These are phyloP conservation scores for Monosporascus cannonballus DNA, from an alignment of 2,329 filamentous ascomycete species.

Conservation along the genomic window DNA sequence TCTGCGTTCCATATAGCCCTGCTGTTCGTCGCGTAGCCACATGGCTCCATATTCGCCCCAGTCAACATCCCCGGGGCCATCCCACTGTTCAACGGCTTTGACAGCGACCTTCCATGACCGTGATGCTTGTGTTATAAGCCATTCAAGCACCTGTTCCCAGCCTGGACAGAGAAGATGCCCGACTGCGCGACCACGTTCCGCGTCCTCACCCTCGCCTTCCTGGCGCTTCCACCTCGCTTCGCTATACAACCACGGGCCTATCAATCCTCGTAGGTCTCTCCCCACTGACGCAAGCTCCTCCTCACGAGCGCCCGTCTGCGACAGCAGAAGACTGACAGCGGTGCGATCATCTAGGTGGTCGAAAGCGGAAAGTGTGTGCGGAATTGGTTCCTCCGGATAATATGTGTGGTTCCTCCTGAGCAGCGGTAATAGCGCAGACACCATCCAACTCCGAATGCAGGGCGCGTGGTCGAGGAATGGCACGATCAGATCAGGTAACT, in stretches of 20 bases:
- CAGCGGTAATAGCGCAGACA: slow-evolving; percentile 63
- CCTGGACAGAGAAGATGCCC: slow-evolving; percentile 42
- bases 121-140: slow-evolving; percentile 56
- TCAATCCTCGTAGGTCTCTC: slow-evolving; percentile 60
- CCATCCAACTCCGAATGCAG: slow-evolving; percentile 60
- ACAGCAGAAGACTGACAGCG: slow-evolving; percentile 57
- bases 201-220: slow-evolving; percentile 14
- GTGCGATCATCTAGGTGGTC: slow-evolving; percentile 51
- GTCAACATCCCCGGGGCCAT: slow-evolving; percentile 65
- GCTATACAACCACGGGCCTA: slow-evolving; percentile 70
- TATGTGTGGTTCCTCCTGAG: slow-evolving; percentile 65
- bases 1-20: slow-evolving; percentile 52
- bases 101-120: slow-evolving; percentile 58
- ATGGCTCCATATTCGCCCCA: slow-evolving; percentile 52
- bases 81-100: slow-evolving; percentile 63
- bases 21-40: slow-evolving; percentile 55
- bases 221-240: slow-evolving; percentile 48
- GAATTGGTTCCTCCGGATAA: slow-evolving; percentile 45
- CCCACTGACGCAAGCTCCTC: slow-evolving; percentile 40
- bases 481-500: slow-evolving; percentile 59
- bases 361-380: slow-evolving; percentile 56
- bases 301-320: slow-evolving; percentile 41
- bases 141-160: slow-evolving; percentile 65
- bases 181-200: slow-evolving; percentile 16
- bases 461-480: slow-evolving; percentile 61